A percentile compares a stretch with the other conserved stretches of the same genome.
These are phyloP conservation scores for Pichia thaimueangensis DNA, from an alignment of 805 yeast genomes.

Conservation along the genomic window DNA sequence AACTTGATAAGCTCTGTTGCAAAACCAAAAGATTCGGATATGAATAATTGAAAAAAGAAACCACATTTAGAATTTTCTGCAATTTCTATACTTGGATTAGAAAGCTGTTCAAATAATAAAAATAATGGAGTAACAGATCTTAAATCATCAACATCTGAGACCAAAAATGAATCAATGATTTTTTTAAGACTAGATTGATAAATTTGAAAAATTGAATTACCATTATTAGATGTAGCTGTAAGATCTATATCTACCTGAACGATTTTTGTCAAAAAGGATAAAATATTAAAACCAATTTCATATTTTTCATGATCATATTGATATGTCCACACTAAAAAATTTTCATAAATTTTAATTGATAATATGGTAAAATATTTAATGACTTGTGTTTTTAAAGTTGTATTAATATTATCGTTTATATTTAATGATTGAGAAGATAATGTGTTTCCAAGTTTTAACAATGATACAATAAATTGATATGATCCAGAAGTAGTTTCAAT, in stretches of 20 bases:
- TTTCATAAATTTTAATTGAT: slow-evolving; percentile 65
- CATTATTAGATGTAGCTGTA: slow-evolving; percentile 26
- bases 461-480: slow-evolving; percentile 54
- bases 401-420: slow-evolving; percentile 32
- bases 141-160: slow-evolving; percentile 40
- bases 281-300: slow-evolving; percentile 50
- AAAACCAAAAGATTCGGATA: slow-evolving; percentile 46
- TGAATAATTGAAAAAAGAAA: slow-evolving; percentile 43
- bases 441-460: slow-evolving; percentile 48
- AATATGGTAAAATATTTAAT: slow-evolving; percentile 49
- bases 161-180: slow-evolving; percentile 52
- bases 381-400: slow-evolving; percentile 45
- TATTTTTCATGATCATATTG: slow-evolving; percentile 48
- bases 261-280: slow-evolving; percentile 50
- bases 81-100: slow-evolving; percentile 20
- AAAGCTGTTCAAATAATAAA: slow-evolving; percentile 41
- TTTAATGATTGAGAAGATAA: slow-evolving; percentile 47
- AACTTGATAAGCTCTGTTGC: slow-evolving; percentile 50
- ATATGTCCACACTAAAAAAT: slow-evolving; percentile 67
- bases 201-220: slow-evolving; percentile 41
- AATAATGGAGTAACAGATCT: slow-evolving; percentile 52
- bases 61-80: slow-evolving; percentile 35
- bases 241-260: slow-evolving; percentile 48
- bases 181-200: slow-evolving; percentile 45
- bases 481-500: slow-evolving; percentile 66